phyloP scores from a whole-genome alignment of 2,329 filamentous ascomycete species.

The Pseudovirgaria hyperparasitica region DNA sequence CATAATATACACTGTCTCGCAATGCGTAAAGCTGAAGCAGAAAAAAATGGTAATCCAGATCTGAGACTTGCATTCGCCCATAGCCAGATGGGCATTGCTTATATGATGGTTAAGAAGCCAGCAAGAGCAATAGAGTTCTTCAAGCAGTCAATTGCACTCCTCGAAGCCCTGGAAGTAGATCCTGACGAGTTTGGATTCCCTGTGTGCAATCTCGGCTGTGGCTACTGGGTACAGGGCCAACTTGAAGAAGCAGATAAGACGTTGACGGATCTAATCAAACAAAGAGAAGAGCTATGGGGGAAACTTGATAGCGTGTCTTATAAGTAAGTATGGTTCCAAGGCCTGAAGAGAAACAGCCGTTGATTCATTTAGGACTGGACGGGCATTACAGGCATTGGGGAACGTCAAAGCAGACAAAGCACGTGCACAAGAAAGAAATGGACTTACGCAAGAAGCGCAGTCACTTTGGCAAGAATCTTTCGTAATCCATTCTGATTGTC shows the following conservation, averaged over 20 bases:
- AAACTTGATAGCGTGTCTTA: conserved; percentile 7
- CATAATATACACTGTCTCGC: conserved; percentile 7
- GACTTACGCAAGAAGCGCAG: too few species aligned
- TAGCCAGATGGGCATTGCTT: conserved; percentile 8
- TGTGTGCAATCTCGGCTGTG: conserved; percentile 9
- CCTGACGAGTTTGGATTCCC: conserved; percentile 7
- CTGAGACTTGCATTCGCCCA: conserved; percentile 9
- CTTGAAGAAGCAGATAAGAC: conserved; percentile 5
- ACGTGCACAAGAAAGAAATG: conserved; percentile 6
- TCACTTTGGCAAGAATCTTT: too few species aligned
- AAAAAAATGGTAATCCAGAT: conserved; percentile 1
- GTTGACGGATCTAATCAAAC: conserved; percentile 4
- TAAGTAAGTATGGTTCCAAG: conserved; percentile 4
- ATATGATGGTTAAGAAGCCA: conserved; percentile 9
- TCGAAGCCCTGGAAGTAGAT: conserved; percentile 5
- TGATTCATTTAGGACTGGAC: conserved; percentile 7
- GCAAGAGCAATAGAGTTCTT: conserved; percentile 9
- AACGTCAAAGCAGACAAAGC: conserved; percentile 8
- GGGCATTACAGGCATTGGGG: conserved; percentile 9
- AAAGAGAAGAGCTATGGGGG: conserved; percentile 6
- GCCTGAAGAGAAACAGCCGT: background rate
- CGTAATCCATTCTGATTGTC: conserved; percentile 4
- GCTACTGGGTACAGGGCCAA: conserved; percentile 9
- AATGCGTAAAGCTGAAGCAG: conserved; percentile 4
- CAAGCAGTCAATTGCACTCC: conserved; percentile 5